phyloP scores from a whole-genome alignment of 352 stramenopile genomes.

The Globisporangium solare region DNA sequence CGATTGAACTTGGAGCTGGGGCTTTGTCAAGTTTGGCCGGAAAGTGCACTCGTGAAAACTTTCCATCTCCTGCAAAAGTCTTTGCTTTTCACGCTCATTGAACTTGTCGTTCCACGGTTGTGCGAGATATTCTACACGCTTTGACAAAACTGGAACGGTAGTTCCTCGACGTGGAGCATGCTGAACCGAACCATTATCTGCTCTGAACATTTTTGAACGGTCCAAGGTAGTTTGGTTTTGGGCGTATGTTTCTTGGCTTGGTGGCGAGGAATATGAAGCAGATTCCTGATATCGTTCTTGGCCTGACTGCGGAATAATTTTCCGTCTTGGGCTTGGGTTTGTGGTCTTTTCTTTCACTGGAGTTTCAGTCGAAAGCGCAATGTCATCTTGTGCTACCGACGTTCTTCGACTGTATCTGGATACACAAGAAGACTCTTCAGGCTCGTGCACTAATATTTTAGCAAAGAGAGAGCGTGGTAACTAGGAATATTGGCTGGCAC shows the following conservation, averaged over 20 bases:
- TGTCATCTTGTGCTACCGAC: background rate
- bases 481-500: background rate
- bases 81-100: conserved; percentile 56
- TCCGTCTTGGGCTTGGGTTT: background rate
- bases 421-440: background rate
- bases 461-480: background rate
- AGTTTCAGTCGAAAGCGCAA: background rate
- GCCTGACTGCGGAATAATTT: background rate
- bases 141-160: conserved; percentile 10
- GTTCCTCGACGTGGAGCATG: background rate
- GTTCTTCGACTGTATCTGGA: background rate
- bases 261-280: background rate
- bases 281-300: background rate
- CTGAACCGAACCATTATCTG: background rate
- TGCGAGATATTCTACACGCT: conserved; percentile 40
- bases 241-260: background rate
- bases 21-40: conserved; percentile 38
- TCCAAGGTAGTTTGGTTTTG: background rate
- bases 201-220: background rate
- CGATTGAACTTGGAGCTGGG: background rate
- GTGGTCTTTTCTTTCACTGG: no score
- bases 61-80: conserved; percentile 52
- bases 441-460: background rate
- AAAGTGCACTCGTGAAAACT: conserved; percentile 67
- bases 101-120: conserved; percentile 51